A percentile compares a stretch with the other conserved stretches of the same genome.
Conservation (phyloP, 352 stramenopile species). For the Globisporangium rhizosaccharum region DNA sequence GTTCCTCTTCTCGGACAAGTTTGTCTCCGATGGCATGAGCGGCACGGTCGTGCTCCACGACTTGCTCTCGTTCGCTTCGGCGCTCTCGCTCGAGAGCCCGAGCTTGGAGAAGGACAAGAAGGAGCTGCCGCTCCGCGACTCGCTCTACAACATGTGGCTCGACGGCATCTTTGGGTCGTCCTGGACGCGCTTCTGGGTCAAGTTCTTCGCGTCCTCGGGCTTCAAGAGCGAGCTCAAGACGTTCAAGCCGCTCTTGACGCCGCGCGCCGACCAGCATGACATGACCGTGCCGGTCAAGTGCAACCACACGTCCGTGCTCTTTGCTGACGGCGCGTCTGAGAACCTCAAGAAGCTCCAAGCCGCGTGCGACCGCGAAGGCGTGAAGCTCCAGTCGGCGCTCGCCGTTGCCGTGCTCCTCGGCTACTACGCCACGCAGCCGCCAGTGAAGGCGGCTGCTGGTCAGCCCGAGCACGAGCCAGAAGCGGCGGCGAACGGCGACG, state of each 20-base stretch:
- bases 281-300: slow-evolving; percentile 5
- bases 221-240: slow-evolving; percentile 9
- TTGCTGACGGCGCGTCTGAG: slow-evolving; percentile 6
- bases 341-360: slow-evolving; percentile 9
- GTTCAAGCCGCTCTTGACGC: slow-evolving; percentile 7
- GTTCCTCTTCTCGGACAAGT: slow-evolving; percentile 10
- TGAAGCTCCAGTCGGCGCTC: slow-evolving; percentile 9
- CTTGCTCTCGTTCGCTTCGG: slow-evolving; percentile 5
- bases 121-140: slow-evolving; percentile 4
- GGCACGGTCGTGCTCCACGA: slow-evolving; percentile 7
- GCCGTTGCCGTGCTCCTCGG: slow-evolving; percentile 3
- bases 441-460: neutral
- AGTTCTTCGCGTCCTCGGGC: slow-evolving; percentile 3
- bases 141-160: slow-evolving; percentile 9
- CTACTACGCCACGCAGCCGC: slow-evolving; percentile 8
- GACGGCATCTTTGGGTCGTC: slow-evolving; percentile 4
- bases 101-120: neutral
- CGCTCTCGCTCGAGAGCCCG: neutral
- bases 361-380: slow-evolving; percentile 7
- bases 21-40: slow-evolving; percentile 6
- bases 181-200: slow-evolving; percentile 8
- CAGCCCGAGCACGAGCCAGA: slow-evolving; percentile 7
- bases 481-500: neutral
- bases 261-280: slow-evolving; percentile 7
- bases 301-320: slow-evolving; percentile 11